A percentile compares a stretch with the other conserved stretches of the same genome.
Evolutionary conservation across 768 basidiomycete species (phyloP).

Genomic region (Hirschioporus abietinus): DNA sequence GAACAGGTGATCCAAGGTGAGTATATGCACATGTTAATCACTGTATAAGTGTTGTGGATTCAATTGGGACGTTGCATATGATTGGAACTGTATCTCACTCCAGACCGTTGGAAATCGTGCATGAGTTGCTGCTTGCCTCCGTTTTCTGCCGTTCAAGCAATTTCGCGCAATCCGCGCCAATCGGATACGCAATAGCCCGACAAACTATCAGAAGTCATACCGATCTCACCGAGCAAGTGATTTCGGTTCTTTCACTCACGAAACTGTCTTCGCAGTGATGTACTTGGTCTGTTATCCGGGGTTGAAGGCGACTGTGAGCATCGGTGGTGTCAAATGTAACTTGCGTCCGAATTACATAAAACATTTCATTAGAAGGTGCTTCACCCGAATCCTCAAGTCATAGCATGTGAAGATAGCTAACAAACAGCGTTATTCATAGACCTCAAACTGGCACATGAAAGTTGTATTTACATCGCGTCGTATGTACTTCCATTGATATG

Average conservation of each 20-base stretch:
- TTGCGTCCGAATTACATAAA: not conserved
- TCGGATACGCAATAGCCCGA: not conserved
- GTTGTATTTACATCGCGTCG: not conserved
- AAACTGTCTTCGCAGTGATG: not conserved
- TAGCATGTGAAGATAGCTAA: not conserved
- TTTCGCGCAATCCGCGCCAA: not conserved
- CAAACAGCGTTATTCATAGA: not conserved
- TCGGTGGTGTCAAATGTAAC: no score
- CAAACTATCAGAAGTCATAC: not conserved
- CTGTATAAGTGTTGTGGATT: no score
- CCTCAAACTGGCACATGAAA: not conserved
- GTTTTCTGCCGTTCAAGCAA: not conserved
- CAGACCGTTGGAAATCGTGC: no score
- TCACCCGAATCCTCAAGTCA: not conserved
- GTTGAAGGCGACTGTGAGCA: not conserved
- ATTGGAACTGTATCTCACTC: no score
- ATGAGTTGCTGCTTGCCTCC: not conserved
- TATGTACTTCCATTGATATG: not conserved
- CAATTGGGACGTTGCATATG: no score
- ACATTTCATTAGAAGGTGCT: not conserved
- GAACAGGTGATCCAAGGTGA: no score
- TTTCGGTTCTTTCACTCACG: not conserved
- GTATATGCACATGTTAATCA: no score
- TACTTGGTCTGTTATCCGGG: not conserved
- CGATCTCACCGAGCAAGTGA: not conserved